phyloP scores from a whole-genome alignment of 257 asterid species.

The Salvia splendens region DNA sequence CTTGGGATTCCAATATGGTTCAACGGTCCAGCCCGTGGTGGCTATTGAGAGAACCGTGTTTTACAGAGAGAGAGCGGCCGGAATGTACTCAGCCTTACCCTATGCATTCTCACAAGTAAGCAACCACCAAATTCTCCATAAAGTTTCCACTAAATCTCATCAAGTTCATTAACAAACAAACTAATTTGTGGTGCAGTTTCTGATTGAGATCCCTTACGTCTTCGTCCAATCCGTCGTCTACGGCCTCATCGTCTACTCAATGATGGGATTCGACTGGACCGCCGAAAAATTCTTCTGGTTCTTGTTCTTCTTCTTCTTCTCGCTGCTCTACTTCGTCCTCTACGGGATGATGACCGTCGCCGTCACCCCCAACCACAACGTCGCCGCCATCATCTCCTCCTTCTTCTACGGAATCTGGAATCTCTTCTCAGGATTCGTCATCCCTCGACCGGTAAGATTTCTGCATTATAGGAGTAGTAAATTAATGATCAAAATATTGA shows the following conservation, averaged over 20 bases:
- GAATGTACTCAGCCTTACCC: constrained; percentile 41
- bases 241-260: constrained; percentile 37
- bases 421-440: constrained; percentile 62
- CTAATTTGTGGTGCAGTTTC: constrained; percentile 21
- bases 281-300: constrained; percentile 56
- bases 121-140: too few species aligned
- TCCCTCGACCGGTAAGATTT: constrained; percentile 59
- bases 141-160: too few species aligned
- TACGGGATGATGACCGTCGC: constrained; percentile 80
- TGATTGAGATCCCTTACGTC: constrained; percentile 35
- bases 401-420: constrained; percentile 62
- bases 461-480: too few species aligned
- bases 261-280: constrained; percentile 45
- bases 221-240: constrained; percentile 32
- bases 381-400: constrained; percentile 62
- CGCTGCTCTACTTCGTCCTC: constrained; percentile 59
- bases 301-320: constrained; percentile 54
- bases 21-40: constrained; percentile 42
- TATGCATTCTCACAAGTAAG: constrained; percentile 44
- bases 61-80: constrained; percentile 41
- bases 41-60: constrained; percentile 42
- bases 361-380: constrained; percentile 57
- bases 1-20: constrained; percentile 39
- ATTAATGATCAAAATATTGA: neutral
- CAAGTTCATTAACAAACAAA: too few species aligned